Base-by-base conservation (phyloP, 2,329 filamentous ascomycete genomes). In the Chaetomium strumarium region DNA sequence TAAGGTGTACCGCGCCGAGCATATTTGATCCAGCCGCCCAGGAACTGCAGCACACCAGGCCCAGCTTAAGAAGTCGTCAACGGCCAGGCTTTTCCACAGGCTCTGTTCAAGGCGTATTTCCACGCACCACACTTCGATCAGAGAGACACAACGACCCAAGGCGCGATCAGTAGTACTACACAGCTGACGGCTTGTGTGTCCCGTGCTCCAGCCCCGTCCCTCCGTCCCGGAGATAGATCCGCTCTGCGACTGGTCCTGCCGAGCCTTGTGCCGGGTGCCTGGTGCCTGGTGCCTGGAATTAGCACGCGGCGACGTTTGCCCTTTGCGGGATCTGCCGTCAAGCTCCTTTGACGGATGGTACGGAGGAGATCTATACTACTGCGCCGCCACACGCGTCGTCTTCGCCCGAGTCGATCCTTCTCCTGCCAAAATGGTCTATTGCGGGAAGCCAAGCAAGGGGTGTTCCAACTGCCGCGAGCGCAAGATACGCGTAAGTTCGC, bases 381-480 rank as follows among this genome's bases (percentile, higher is more conserved):
- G 52, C 53, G 52, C 51, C 54, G 51, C 46, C 39, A n/a, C 40
- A 46, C 53, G 49, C 47, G 49, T 38, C 49, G 48, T 50, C 38
- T 31, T 43, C 29, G 11, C 33, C 38, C 49, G 54, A 33, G 24
- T 45, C 43, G 38, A 40, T 48, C 37, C 29, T 24, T 30, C 30
- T 29, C 40, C n/a, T 11, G 14, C 30, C 37, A 62, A 47, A 51
- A 80, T 81, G 78, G 77, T 80, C 6, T 81, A 79, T 60, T 80
- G 78, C 58, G 77, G 78, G 5, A 79, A 79, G 60, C 77, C 78
- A 40, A 80, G 77, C 36, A 78, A 77, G 62, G 77, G 76, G 38
- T 81, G 78, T 64, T 77, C 75, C 58, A 75, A 70, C 57, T 81
- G 78, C 60, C 72, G 78, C 57, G 73, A 76, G 61, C 74, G 77